These are phyloP conservation scores for Magnaporthales sp. DNA, from an alignment of 2,329 filamentous ascomycete species.

Conservation along the genomic window DNA sequence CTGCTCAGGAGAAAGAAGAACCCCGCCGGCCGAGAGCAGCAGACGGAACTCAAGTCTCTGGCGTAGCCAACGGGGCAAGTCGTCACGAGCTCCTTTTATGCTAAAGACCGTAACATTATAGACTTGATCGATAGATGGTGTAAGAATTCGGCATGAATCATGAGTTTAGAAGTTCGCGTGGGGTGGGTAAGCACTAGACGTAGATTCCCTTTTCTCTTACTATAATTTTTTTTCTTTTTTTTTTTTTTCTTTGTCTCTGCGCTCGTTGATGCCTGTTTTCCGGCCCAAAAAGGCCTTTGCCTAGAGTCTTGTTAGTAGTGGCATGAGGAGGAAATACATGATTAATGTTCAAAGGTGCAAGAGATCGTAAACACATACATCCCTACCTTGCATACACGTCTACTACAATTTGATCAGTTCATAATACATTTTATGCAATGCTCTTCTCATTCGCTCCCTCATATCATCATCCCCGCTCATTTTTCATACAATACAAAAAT, in stretches of 20 bases:
- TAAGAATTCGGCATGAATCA: not conserved
- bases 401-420: too few species aligned
- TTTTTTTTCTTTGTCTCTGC: too few species aligned
- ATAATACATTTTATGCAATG: not conserved
- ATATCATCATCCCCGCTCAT: not conserved
- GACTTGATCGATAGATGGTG: not conserved
- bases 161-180: too few species aligned
- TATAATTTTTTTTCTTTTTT: not conserved
- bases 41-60: not conserved
- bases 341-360: not conserved
- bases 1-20: not conserved
- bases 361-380: too few species aligned
- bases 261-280: too few species aligned
- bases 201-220: not conserved
- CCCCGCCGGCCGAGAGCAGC: not conserved
- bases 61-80: not conserved
- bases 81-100: not conserved
- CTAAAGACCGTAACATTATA: not conserved
- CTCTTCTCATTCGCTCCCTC: not conserved
- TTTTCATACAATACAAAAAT: constrained; percentile 6
- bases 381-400: too few species aligned
- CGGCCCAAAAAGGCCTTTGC: too few species aligned
- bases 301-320: too few species aligned
- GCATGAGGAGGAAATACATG: not conserved
- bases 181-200: not conserved